These are phyloP conservation scores for Vaucheria bursata DNA, from an alignment of 352 stramenopile species.

Conservation along the genomic window DNA sequence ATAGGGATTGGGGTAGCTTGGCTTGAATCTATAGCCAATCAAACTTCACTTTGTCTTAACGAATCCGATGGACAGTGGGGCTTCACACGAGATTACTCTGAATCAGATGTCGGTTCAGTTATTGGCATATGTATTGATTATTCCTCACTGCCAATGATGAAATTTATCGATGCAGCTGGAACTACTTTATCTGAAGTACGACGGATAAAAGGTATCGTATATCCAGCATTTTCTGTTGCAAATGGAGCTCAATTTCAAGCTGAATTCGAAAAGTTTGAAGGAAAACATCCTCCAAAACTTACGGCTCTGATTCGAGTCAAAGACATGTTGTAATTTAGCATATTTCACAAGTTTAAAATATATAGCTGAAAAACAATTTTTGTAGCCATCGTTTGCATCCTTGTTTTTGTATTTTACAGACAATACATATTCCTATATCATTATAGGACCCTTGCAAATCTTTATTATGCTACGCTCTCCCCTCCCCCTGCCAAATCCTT, in stretches of 20 bases:
- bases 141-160: neutral
- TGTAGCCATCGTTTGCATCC: too few relatives aligned
- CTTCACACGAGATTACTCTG: conserved; percentile 4
- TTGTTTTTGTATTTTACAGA: too few relatives aligned
- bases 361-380: too few relatives aligned
- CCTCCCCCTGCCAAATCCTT: too few relatives aligned
- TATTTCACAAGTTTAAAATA: too few relatives aligned
- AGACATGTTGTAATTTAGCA: conserved; percentile 4
- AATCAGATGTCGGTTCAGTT: neutral
- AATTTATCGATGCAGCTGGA: neutral
- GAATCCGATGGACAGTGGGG: neutral
- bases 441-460: too few relatives aligned
- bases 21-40: neutral
- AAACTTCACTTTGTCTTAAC: neutral
- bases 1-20: neutral
- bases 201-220: neutral
- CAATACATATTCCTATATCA: too few relatives aligned
- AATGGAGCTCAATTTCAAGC: neutral
- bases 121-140: neutral
- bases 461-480: too few relatives aligned
- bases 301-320: neutral
- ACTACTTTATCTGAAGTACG: neutral
- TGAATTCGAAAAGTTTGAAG: neutral
- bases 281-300: neutral
- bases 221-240: neutral